A percentile compares a stretch with the other conserved stretches of the same genome.
phyloP scores from a whole-genome alignment of 352 stramenopile species.

The Phytophthora litchii region DNA sequence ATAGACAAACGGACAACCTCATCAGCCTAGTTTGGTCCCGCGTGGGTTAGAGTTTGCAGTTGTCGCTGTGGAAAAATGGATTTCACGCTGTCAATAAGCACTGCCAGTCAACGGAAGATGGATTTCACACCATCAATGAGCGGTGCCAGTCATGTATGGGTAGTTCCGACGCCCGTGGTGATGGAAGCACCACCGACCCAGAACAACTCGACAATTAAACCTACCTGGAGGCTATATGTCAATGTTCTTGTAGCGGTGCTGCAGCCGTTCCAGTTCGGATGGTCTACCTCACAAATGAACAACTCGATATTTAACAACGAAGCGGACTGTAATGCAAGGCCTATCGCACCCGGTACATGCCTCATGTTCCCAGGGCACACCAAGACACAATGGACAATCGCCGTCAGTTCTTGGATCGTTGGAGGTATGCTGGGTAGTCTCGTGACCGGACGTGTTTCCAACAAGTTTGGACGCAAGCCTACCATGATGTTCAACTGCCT shows the following conservation, averaged over 20 bases:
- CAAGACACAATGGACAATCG: constrained; percentile 55
- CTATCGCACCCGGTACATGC: constrained; percentile 37
- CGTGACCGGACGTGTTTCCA: constrained; percentile 36
- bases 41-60: not conserved
- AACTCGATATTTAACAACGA: constrained; percentile 47
- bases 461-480: constrained; percentile 45
- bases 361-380: constrained; percentile 40
- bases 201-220: constrained; percentile 20
- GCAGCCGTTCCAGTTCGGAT: constrained; percentile 44
- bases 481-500: constrained; percentile 44
- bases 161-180: constrained; percentile 20
- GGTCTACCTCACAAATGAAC: constrained; percentile 65
- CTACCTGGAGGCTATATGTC: constrained; percentile 47
- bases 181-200: constrained; percentile 6
- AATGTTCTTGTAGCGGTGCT: constrained; percentile 57
- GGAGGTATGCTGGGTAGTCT: constrained; percentile 61
- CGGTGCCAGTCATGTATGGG: constrained; percentile 23
- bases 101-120: constrained; percentile 23
- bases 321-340: constrained; percentile 46
- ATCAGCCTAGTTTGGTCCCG: not conserved
- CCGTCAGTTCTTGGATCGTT: constrained; percentile 66
- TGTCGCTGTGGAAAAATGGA: constrained; percentile 15
- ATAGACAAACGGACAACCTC: not conserved
- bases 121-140: constrained; percentile 33
- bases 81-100: constrained; percentile 30